Conservation (phyloP, 202 grass and related monocot genomes). For the Saccharum hybrid region DNA sequence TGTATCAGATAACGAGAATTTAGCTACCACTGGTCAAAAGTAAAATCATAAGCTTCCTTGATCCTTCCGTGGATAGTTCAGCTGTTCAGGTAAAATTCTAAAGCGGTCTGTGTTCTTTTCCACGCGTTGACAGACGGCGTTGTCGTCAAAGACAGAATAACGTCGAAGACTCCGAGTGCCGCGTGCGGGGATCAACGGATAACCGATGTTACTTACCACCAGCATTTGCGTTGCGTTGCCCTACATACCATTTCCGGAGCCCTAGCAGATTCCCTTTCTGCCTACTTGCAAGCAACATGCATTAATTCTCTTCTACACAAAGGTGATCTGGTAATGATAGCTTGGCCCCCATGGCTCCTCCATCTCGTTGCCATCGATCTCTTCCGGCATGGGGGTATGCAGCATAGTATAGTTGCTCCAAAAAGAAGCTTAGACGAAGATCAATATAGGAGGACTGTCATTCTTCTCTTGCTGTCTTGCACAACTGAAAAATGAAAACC, state of each 20-base stretch:
- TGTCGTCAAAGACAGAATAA: slow-evolving; percentile 15
- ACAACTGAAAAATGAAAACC: not conserved
- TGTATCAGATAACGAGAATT: slow-evolving; percentile 18
- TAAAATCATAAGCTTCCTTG: slow-evolving; percentile 28
- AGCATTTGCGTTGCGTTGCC: slow-evolving; percentile 5
- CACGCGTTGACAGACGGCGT: not conserved
- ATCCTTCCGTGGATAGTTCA: slow-evolving; percentile 14
- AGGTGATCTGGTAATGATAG: slow-evolving; percentile 41
- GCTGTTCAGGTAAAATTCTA: not conserved
- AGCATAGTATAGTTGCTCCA: not conserved
- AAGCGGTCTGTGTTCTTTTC: not conserved
- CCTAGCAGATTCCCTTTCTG: slow-evolving; percentile 24
- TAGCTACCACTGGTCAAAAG: slow-evolving; percentile 27
- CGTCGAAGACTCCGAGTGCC: not conserved
- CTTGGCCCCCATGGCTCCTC: slow-evolving; percentile 1
- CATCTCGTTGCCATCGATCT: slow-evolving; percentile 1
- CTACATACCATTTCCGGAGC: slow-evolving; percentile 40
- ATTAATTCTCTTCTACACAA: slow-evolving; percentile 41
- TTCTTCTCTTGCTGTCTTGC: not conserved
- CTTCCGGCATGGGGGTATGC: not conserved
- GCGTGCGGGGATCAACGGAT: slow-evolving; percentile 28
- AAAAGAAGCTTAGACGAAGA: not conserved
- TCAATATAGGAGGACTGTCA: too few species aligned
- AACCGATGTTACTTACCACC: slow-evolving; percentile 27
- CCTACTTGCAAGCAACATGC: slow-evolving; percentile 36